A percentile compares a stretch with the other conserved stretches of the same genome.
These are phyloP conservation scores for Alopecurus myosuroides DNA, from an alignment of 176 grass and related monocot species.

Conservation along the genomic window DNA sequence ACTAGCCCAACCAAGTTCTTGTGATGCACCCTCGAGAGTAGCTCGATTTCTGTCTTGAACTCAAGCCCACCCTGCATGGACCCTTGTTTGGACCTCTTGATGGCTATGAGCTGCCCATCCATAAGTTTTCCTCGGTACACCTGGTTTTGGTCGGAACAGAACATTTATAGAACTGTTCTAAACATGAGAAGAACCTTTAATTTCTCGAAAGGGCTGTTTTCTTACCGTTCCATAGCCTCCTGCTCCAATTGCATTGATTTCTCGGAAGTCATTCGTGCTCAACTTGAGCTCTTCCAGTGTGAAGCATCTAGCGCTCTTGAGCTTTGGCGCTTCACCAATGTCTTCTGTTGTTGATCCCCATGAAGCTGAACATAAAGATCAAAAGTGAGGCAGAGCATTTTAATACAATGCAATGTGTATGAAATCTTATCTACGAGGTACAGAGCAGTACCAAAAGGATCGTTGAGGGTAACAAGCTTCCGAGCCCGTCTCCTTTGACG, in stretches of 20 bases:
- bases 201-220: slow-evolving; percentile 1
- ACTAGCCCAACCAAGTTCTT: slow-evolving; percentile 82
- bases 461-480: slow-evolving; percentile 33
- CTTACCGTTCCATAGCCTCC: slow-evolving; percentile 88
- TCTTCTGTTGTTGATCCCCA: slow-evolving; percentile 64
- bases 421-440: background rate
- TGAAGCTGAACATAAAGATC: slow-evolving; percentile 36
- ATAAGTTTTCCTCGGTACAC: slow-evolving; percentile 80
- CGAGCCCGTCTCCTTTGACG: slow-evolving; percentile 44
- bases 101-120: slow-evolving; percentile 58
- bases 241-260: slow-evolving; percentile 65
- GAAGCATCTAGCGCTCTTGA: slow-evolving; percentile 59
- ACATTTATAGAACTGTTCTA: background rate
- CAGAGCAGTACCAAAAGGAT: slow-evolving; percentile 65
- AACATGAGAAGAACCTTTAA: slow-evolving; percentile 11
- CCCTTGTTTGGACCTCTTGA: slow-evolving; percentile 81
- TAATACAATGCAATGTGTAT: background rate
- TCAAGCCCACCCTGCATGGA: slow-evolving; percentile 81
- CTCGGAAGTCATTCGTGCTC: slow-evolving; percentile 69
- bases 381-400: background rate
- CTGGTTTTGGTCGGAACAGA: slow-evolving; percentile 13
- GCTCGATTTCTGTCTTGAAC: slow-evolving; percentile 95
- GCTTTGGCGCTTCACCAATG: slow-evolving; percentile 55
- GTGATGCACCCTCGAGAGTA: slow-evolving; percentile 87
- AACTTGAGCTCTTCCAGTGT: slow-evolving; percentile 65